Base-by-base conservation (phyloP, 352 stramenopile genomes). In the Globisporangium takayamanum region DNA sequence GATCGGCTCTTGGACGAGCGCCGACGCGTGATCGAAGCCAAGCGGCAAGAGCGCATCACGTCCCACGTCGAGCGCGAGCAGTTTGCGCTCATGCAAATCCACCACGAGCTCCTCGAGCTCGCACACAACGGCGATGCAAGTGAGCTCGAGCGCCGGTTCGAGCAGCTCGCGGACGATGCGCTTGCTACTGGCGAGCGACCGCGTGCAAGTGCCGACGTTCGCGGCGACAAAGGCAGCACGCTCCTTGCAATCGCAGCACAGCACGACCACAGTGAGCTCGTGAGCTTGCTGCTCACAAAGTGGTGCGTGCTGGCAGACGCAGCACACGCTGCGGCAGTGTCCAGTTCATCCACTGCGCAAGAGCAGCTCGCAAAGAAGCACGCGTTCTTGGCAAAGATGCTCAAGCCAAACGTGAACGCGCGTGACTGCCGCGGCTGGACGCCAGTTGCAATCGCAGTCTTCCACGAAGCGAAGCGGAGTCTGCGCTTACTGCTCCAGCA, bases 401-500 rank as follows among this genome's bases (percentile, higher is more conserved):
- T 81, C 57, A 88, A 87, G 55, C 70, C 74, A 5, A 89, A 88
- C 36, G 74, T 89, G 15, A 90, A 89, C 25, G 74, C 80, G 0
- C 71, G 85, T 0, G 87, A 96, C 60, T 75, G 73, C 48, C 89
- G 92, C 22, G 88, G 89, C 2, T 97, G 89, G 88, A 96, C 84
- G 26, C 80, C 86, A 0, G 73, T 88, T 11, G 67, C 82, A 26
- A 90, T 97, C 39, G 87, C 87, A 6, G 82, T 95, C 2, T 97
- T 96, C 60, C 88, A 96, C 60, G 84, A 92, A 48, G 70, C 84
- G 4, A 95, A 95, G 61, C 79, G 68, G 53, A 76, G 72, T 30
- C 50, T 94, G 20, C 66, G 70, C 20, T 30, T 95, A 20, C 55
- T 97, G 22, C 70, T 97, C 11, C 71, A 90, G 20, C 73, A 95